phyloP scores from a whole-genome alignment of 257 asterid species.

The Sherardia arvensis region DNA sequence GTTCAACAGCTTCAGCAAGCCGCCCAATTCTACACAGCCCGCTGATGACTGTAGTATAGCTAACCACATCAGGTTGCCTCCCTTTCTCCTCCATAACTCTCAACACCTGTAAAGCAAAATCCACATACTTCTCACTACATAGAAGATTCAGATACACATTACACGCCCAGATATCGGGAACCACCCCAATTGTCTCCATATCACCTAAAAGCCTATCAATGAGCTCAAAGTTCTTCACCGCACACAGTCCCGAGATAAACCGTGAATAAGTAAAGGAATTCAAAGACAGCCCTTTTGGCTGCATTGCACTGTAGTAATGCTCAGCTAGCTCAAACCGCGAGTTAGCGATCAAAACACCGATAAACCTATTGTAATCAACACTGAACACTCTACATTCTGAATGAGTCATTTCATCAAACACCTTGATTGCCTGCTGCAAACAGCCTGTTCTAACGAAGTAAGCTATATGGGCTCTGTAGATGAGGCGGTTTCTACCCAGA shows the following conservation, averaged over 20 bases:
- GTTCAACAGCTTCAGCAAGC: conserved; percentile 46
- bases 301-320: conserved; percentile 55
- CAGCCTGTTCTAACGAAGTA: conserved; percentile 53
- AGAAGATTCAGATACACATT: conserved; percentile 68
- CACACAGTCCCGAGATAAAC: conserved; percentile 73
- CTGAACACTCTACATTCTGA: conserved; percentile 80
- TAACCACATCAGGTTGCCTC: conserved; percentile 63
- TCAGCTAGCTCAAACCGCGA: conserved; percentile 57
- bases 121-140: conserved; percentile 65
- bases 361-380: conserved; percentile 73
- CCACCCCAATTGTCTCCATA: conserved; percentile 61
- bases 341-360: conserved; percentile 68
- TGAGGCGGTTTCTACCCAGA: conserved; percentile 74
- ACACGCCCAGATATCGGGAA: conserved; percentile 87
- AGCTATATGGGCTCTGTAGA: conserved; percentile 68
- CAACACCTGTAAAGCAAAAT: conserved; percentile 54
- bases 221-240: conserved; percentile 67
- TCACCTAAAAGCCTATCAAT: conserved; percentile 59
- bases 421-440: conserved; percentile 62
- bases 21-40: conserved; percentile 54
- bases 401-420: conserved; percentile 82
- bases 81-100: conserved; percentile 64
- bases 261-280: conserved; percentile 83
- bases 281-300: conserved; percentile 62
- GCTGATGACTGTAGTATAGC: conserved; percentile 63